Evolutionary conservation across 164 flowering plant species (phyloP).

Genomic region (Liquidambar formosana): DNA sequence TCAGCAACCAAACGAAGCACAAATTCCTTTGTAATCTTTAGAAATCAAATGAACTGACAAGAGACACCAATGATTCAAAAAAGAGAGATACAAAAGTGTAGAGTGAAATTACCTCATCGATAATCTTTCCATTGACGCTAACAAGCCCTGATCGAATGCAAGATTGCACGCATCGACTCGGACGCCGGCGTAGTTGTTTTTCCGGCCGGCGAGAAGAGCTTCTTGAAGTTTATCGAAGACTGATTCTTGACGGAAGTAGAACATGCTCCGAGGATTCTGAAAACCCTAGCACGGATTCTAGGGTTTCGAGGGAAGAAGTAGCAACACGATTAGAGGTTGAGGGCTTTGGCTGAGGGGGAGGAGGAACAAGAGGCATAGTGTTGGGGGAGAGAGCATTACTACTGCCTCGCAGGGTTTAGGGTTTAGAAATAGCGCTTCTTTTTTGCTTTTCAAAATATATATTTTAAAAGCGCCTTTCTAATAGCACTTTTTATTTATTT

Average conservation of each 20-base stretch:
- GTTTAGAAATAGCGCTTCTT: no score
- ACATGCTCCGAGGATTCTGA: constrained; percentile 20
- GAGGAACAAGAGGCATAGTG: constrained; percentile 13
- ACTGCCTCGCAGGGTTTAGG: no score
- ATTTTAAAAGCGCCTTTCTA: no score
- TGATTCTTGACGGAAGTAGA: constrained; percentile 12
- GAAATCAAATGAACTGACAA: neutral
- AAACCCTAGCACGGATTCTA: constrained; percentile 17
- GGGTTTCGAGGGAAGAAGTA: constrained; percentile 21
- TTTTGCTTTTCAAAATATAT: no score
- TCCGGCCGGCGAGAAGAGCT: constrained; percentile 13
- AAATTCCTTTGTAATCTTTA: no score
- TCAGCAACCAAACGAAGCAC: no score
- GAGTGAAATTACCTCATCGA: constrained; percentile 52
- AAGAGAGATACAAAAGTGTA: no score
- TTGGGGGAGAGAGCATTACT: constrained; percentile 21
- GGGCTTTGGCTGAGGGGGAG: constrained; percentile 16
- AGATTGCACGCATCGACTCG: constrained; percentile 70
- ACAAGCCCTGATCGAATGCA: constrained; percentile 81
- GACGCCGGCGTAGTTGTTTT: constrained; percentile 57
- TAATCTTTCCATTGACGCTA: constrained; percentile 62
- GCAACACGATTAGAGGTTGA: constrained; percentile 20
- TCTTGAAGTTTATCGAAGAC: constrained; percentile 11
- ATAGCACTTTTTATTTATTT: no score
- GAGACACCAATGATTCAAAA: neutral